Percentiles rank a stretch among this genome's conserved stretches.
phyloP scores from a whole-genome alignment of 2,329 filamentous ascomycete species.

The Herpotrichia juniperi region DNA sequence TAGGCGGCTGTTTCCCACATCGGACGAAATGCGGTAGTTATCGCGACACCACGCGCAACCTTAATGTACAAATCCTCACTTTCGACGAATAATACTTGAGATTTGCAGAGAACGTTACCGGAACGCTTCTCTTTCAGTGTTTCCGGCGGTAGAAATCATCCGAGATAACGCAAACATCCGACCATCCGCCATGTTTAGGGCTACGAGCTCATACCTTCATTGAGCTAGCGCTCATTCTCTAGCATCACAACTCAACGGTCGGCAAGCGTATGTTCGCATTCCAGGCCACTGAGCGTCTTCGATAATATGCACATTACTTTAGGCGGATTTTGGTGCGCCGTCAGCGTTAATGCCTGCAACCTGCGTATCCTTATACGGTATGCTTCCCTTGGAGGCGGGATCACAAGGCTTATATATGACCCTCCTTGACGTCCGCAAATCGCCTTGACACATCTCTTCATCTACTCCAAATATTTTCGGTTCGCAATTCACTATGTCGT shows the following conservation, averaged over 20 bases:
- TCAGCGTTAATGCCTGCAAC: no score
- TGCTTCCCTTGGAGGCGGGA: not conserved
- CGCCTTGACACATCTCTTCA: not conserved
- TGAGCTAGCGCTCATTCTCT: not conserved
- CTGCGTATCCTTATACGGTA: no score
- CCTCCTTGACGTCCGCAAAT: not conserved
- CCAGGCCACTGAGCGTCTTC: not conserved
- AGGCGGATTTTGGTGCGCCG: not conserved
- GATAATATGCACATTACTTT: not conserved
- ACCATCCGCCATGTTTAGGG: not conserved
- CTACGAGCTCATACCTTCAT: not conserved
- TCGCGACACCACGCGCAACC: not conserved
- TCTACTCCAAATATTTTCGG: no score
- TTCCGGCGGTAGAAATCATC: not conserved
- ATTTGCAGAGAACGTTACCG: not conserved
- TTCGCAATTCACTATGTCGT: not conserved
- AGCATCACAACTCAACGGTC: not conserved
- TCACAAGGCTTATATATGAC: not conserved
- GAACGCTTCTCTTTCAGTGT: not conserved
- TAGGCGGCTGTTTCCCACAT: not conserved
- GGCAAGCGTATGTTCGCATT: not conserved
- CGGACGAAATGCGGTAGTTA: not conserved
- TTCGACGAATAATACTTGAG: not conserved
- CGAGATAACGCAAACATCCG: not conserved
- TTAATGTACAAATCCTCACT: not conserved